Evolutionary conservation across 371 early-diverging fungal species (phyloP), one percentile per base, ranked within the genome.

Genomic region (Apophysomyces variabilis): DNA sequence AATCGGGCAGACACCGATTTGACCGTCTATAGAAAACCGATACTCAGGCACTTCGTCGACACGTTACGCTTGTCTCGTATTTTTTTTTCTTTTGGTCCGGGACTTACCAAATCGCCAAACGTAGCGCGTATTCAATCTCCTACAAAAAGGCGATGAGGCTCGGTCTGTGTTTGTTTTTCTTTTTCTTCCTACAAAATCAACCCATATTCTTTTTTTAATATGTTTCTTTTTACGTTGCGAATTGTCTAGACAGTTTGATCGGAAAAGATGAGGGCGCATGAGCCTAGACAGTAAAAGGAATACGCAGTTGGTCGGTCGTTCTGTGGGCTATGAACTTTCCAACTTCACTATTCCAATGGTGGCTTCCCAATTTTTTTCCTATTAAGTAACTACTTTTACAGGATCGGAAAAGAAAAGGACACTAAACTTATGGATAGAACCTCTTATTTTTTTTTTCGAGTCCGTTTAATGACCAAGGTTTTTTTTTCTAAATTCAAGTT

Each of bases 1-100:
- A 21, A 50, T 21, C 54, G 54, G 54, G 21, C 21, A 50, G 11
- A 7, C 54, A 50, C 54, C 54, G 54, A 50, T 50, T 50, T 26
- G 54, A 50, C 21, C 16, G 21, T 9, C 21, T 21, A 1, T 18
- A 21, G 9, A 26, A 21, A 6, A 18, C 18, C 8, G 16, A n/a
- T 14, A 9, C 43, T 13, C 16, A n/a, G 46, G 32, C 32, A 26
- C 3, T 26, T 1, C 32, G 3, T 26, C 26, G 26, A 26, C 26
- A 26, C 26, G 26, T 26, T 26, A 26, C 26, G 32, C 32, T 26
- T 26, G 32, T 26, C 32, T 1, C 3, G 32, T 26, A 26, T 26
- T 3, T 26, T 26, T 21, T 26, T 50, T 13, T 50, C 6, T 26
- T 16, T 47, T 47, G 47, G 47, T 14, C 47, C 21, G 47, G 47